Base-by-base conservation (phyloP, 75 land plant species). In the Cunninghamia lanceolata region DNA sequence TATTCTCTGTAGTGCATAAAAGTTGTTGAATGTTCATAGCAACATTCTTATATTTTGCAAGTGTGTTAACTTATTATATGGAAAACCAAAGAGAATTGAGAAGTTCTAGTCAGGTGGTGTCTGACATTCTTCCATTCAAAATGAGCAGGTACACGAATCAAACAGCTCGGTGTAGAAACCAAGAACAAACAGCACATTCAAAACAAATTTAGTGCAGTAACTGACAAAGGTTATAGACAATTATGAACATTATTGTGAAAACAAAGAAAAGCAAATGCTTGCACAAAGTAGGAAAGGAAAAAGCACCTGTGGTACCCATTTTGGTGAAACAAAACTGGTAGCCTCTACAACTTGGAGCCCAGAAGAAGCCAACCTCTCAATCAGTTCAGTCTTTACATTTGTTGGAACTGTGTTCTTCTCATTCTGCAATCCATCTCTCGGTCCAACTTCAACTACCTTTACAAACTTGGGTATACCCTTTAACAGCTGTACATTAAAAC, bases 241-340 rank as follows among this genome's bases (percentile, higher is more conserved):
- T 34, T 53, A 83, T 83, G 54, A 34, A 13, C 36, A 45, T 46
- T 47, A 16, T 32, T 19, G 56, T 34, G 25, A 15, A 83, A 83
- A 83, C 50, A 25, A 45, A 43, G 47, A 80, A 79, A 43, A 28
- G 46, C 4, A 36, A 21, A 32, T 70, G 39, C 71, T 36, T 34
- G 9, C 30, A 21, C 30, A 47, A 83, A 15, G 15, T 52, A 35
- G 66, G 21, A 19, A 32, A 43, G 19, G 19, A 50, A 16, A 17
- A 50, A 85, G 83, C 56, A 98, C 99, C 97, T 98, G 99, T 87
- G 99, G 99, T 14, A 98, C 99, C 99, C 99, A 95, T 87, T 96
- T 98, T 63, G 99, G 99, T 45, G 99, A 98, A 4, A 98, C 99
- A 90, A 98, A 98, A 85, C 99, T 98, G 35, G 99, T 96, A 30